Base-by-base conservation (phyloP, 345 rosid genomes). In the Laguncularia racemosa region DNA sequence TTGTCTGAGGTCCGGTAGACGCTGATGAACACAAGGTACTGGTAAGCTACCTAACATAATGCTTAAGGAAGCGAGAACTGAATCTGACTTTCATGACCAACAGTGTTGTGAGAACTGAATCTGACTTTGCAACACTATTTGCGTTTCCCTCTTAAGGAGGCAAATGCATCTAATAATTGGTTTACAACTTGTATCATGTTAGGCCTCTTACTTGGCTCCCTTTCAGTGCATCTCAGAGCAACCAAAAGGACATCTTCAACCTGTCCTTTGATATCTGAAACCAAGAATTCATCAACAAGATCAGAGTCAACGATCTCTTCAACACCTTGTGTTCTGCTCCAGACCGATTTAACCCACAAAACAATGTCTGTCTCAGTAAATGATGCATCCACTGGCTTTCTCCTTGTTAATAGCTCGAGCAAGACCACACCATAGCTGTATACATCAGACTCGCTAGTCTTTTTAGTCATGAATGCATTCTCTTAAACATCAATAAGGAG, bases 351-450 rank as follows among this genome's bases (percentile, higher is more conserved):
- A n/a, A 63, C 76, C 89, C 89, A 74, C 20, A 60, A 64, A 49
- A 79, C 87, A 23, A 83, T 69, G 57, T 75, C 84, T 0, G 64
- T 72, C 23, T 53, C 71, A 1, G 65, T 73, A 50, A 75, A 73
- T 0, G 74, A 72, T 46, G 71, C 63, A 60, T 86, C 85, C 61
- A 77, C 55, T 2, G 83, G 78, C 72, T 64, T 73, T 67, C 69
- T 79, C 69, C 87, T 67, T 0, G 82, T 76, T 14, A 85, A 68
- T 33, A 85, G 74, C 75, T 83, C 93, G 0, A 83, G 80, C 68
- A 85, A 50, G 48, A 86, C 80, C n/a, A 86, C 85, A 59, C 93
- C 89, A 1, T 76, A 83, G 48, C 93, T 79, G 61, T 83, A 85
- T 23, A 83, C 89, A 19, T 85, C 93, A 0, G 85, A 77, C 50